phyloP scores from a whole-genome alignment of 768 basidiomycete species.

The Mycena floridula region DNA sequence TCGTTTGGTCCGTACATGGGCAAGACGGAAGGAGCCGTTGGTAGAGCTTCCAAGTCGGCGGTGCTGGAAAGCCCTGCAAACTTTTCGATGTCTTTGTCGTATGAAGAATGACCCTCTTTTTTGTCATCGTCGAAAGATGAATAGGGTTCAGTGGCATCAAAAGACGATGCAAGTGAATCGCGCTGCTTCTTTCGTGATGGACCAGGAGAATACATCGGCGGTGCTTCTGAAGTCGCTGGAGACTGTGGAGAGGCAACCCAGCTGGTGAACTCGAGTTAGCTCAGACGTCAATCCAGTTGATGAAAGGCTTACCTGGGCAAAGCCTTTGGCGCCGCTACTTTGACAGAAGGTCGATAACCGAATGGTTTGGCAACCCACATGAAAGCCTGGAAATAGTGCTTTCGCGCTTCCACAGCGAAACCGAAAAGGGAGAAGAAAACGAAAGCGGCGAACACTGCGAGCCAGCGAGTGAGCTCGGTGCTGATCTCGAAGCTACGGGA shows the following conservation, averaged over 20 bases:
- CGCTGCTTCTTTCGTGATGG: too few species aligned
- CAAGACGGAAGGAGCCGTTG: background rate
- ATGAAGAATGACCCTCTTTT: too few species aligned
- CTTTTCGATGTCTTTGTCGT: too few species aligned
- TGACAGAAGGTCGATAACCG: constrained; percentile 6
- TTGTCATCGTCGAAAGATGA: too few species aligned
- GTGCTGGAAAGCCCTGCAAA: too few species aligned
- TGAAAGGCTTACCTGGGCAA: background rate
- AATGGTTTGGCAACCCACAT: constrained; percentile 19
- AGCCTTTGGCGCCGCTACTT: background rate
- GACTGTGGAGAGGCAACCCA: background rate
- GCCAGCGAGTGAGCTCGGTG: constrained; percentile 31
- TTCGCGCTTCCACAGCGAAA: constrained; percentile 41
- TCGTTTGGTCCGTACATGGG: background rate
- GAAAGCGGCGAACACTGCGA: constrained; percentile 30
- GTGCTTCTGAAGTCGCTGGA: too few species aligned
- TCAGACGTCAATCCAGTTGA: background rate
- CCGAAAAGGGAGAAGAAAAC: constrained; percentile 54
- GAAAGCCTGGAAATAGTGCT: constrained; percentile 30
- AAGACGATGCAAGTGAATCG: background rate
- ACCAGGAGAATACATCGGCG: too few species aligned
- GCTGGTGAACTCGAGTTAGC: background rate
- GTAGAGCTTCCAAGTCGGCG: too few species aligned
- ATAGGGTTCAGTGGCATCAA: background rate
- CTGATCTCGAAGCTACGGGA: constrained; percentile 3